Conservation (phyloP, 2,329 filamentous ascomycete species). For the Fusarium euwallaceae region DNA sequence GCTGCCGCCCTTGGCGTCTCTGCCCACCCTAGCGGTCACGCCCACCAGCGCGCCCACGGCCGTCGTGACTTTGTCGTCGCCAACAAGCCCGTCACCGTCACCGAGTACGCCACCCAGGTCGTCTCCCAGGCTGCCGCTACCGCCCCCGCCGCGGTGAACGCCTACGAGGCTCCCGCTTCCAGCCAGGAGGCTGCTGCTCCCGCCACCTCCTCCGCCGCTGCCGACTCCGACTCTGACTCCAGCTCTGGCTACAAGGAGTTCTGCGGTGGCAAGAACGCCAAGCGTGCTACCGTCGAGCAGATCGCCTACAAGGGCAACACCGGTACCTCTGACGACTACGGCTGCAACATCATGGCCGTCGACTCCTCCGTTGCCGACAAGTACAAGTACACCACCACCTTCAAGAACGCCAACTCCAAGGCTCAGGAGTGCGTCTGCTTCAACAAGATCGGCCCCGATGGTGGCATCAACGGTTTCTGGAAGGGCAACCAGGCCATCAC, state of each 20-base stretch:
- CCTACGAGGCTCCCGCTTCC: not conserved
- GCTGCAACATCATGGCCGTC: slow-evolving; percentile 67
- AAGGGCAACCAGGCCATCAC: slow-evolving; percentile 55
- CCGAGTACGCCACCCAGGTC: slow-evolving; percentile 41
- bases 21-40: slow-evolving; percentile 57
- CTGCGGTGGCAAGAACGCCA: slow-evolving; percentile 53
- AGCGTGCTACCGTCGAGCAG: slow-evolving; percentile 62
- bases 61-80: slow-evolving; percentile 53
- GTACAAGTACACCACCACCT: slow-evolving; percentile 61
- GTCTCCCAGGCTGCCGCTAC: slow-evolving; percentile 14
- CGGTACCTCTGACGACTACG: slow-evolving; percentile 57
- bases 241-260: slow-evolving; percentile 48
- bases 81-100: slow-evolving; percentile 50
- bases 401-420: slow-evolving; percentile 54
- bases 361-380: slow-evolving; percentile 49
- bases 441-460: slow-evolving; percentile 65
- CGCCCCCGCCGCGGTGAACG: slow-evolving; percentile 8
- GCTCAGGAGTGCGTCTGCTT: slow-evolving; percentile 59
- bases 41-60: slow-evolving; percentile 53
- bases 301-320: slow-evolving; percentile 64
- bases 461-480: slow-evolving; percentile 64
- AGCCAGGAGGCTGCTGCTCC: slow-evolving; percentile 10
- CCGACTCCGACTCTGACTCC: slow-evolving; percentile 26
- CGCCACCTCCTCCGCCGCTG: slow-evolving; percentile 9
- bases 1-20: slow-evolving; percentile 58